A percentile compares a stretch with the other conserved stretches of the same genome.
Conservation (phyloP, 805 yeast species). For the Saccharomycopsis schoenii region DNA sequence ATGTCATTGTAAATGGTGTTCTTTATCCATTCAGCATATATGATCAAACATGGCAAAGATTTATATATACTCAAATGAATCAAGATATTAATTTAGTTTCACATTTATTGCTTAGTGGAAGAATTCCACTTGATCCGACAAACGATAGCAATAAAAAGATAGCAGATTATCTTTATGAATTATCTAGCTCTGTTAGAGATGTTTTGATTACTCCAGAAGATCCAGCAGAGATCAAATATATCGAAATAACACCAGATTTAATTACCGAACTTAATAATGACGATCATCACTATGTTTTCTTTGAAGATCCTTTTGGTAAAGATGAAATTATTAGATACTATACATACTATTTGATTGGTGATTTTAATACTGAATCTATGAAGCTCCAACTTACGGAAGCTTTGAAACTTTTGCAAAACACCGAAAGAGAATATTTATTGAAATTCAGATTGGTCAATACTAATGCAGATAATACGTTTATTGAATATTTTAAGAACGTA, state of each 20-base stretch:
- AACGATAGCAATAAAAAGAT: constrained; percentile 26
- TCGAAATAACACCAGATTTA: constrained; percentile 20
- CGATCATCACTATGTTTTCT: constrained; percentile 20
- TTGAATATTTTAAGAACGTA: constrained; percentile 17
- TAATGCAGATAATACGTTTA: constrained; percentile 17
- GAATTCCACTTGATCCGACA: constrained; percentile 21
- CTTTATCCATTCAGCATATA: constrained; percentile 39
- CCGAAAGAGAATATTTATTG: constrained; percentile 25
- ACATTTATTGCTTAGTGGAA: constrained; percentile 22
- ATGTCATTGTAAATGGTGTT: constrained; percentile 66
- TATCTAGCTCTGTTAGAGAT: constrained; percentile 37
- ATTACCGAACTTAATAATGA: constrained; percentile 8
- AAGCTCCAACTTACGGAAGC: constrained; percentile 36
- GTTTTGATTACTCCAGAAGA: constrained; percentile 42
- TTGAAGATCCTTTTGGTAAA: not conserved
- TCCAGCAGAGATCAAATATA: constrained; percentile 25
- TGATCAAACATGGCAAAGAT: constrained; percentile 38
- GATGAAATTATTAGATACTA: constrained; percentile 21
- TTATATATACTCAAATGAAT: constrained; percentile 41
- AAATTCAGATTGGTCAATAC: constrained; percentile 33
- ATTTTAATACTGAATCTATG: constrained; percentile 32
- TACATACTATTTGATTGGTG: constrained; percentile 42
- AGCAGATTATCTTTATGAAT: constrained; percentile 34
- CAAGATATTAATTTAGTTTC: constrained; percentile 36
- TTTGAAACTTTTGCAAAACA: constrained; percentile 20